Evolutionary conservation across 75 land plant species (phyloP).

Genomic region (Selaginella moellendorffii): DNA sequence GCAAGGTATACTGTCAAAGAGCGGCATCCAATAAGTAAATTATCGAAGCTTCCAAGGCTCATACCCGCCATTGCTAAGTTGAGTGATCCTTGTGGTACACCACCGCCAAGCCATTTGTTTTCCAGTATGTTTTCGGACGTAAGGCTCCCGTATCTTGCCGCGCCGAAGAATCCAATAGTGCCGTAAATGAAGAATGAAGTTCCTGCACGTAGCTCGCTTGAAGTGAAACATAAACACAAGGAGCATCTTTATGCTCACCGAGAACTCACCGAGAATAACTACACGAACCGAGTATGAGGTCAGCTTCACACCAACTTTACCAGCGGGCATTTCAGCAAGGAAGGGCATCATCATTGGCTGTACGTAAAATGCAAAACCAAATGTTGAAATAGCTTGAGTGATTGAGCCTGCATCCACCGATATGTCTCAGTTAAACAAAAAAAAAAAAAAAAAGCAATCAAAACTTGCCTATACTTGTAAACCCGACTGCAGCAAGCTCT

Average conservation of each 20-base stretch:
- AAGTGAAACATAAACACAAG: no score
- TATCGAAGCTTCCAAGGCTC: neutral
- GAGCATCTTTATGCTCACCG: no score
- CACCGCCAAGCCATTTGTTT: constrained; percentile 30
- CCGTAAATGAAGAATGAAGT: constrained; percentile 21
- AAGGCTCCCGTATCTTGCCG: constrained; percentile 18
- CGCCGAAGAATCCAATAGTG: constrained; percentile 23
- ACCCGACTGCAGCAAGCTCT: constrained; percentile 15
- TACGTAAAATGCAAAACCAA: constrained; percentile 31
- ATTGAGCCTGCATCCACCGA: constrained; percentile 13
- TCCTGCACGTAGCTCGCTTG: constrained; percentile 11
- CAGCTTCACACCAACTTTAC: constrained; percentile 22
- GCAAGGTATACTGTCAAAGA: constrained; percentile 33
- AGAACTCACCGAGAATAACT: constrained; percentile 22
- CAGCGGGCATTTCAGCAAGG: constrained; percentile 25
- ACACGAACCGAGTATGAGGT: constrained; percentile 20
- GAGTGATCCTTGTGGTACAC: constrained; percentile 25
- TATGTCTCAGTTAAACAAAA: neutral
- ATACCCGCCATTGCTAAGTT: constrained; percentile 26
- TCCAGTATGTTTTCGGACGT: constrained; percentile 21
- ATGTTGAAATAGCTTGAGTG: constrained; percentile 23
- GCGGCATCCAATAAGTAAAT: neutral
- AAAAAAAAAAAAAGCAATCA: neutral
- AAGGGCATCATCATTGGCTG: constrained; percentile 35
- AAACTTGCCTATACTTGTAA: constrained; percentile 15